Base-by-base conservation (phyloP, 495 filamentous ascomycete species). In the Annulohypoxylon maeteangense region DNA sequence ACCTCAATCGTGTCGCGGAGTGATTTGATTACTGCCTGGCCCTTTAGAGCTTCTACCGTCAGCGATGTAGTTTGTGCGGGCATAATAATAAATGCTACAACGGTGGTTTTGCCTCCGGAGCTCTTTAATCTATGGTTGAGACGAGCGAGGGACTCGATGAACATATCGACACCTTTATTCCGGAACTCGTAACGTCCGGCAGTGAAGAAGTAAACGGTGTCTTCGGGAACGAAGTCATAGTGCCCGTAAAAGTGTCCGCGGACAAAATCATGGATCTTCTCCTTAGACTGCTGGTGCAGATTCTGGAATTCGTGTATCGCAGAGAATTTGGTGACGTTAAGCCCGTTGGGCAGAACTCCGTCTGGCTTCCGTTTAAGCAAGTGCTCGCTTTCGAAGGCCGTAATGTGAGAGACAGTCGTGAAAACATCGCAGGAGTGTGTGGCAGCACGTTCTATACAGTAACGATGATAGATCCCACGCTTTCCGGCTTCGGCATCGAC, bases 301-400 rank as follows among this genome's bases (percentile, higher is more conserved):
- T 99, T 99, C 78, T 99, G 95, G 85, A 99, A 99, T 81, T 99
- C 95, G 82, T 99, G 95, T 80, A 97, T 95, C 6, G 95, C 95
- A 34, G 94, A 93, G 82, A 99, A 99, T 77, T 99, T 99, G 81
- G 96, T 97, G 62, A 99, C 95, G 73, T 99, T 99, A 76, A 99
- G 86, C 47, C 95, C 95, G 74, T 99, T 99, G 20, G 95, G 95
- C 61, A 98, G 80, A 0, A 99, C 95, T 8, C 95, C 95, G 73
- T 99, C 95, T 2, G 95, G 95, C 80, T 99, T 99, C 38, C 95
- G 90, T 84, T 99, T 99, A 48, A 99, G 89, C 59, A 99, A 82
- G 82, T 99, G 96, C 81, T 99, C 95, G 75, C 92, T 95, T 81
- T 99, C 95, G 78, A 95, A 99, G 2, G 95, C 95, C 0, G 95